These are phyloP conservation scores for Eucalyptus virginea DNA, from an alignment of 345 rosid species.

Conservation along the genomic window DNA sequence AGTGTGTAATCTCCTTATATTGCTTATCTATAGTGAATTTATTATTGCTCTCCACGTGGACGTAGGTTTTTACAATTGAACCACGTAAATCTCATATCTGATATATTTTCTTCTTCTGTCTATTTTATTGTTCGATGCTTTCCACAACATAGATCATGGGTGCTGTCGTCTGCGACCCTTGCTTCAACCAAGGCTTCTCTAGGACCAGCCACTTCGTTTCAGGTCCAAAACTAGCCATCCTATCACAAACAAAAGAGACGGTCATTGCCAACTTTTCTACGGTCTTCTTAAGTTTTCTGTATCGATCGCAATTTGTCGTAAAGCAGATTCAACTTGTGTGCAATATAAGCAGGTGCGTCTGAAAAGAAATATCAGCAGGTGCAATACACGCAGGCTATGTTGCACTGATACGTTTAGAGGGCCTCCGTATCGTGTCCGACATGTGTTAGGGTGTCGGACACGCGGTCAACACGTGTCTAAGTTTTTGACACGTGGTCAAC, in stretches of 20 bases:
- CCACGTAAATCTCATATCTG: too few species aligned
- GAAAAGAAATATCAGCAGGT: too few species aligned
- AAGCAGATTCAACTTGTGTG: neutral
- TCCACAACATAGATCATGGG: constrained; percentile 35
- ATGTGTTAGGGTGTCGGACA: too few species aligned
- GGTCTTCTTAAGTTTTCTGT: neutral
- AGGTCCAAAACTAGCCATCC: constrained; percentile 16
- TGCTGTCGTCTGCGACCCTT: constrained; percentile 70
- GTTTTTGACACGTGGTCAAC: too few species aligned
- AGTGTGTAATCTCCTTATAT: too few species aligned
- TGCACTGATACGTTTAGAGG: too few species aligned
- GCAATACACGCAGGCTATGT: constrained; percentile 20
- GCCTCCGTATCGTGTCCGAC: too few species aligned
- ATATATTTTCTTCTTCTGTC: too few species aligned
- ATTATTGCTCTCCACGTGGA: too few species aligned
- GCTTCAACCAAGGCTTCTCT: constrained; percentile 43
- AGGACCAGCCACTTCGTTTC: constrained; percentile 57
- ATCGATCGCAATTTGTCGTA: neutral
- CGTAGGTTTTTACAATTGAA: accelerated
- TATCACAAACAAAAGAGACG: neutral
- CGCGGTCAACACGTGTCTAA: too few species aligned
- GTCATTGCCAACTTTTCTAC: neutral
- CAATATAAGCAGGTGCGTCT: constrained; percentile 27
- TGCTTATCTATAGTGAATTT: too few species aligned
- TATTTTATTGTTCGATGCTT: neutral